Percentiles rank a stretch among this genome's conserved stretches.
These are phyloP conservation scores for Phlegmacium glaucopus DNA, from an alignment of 768 basidiomycete species.

Conservation along the genomic window DNA sequence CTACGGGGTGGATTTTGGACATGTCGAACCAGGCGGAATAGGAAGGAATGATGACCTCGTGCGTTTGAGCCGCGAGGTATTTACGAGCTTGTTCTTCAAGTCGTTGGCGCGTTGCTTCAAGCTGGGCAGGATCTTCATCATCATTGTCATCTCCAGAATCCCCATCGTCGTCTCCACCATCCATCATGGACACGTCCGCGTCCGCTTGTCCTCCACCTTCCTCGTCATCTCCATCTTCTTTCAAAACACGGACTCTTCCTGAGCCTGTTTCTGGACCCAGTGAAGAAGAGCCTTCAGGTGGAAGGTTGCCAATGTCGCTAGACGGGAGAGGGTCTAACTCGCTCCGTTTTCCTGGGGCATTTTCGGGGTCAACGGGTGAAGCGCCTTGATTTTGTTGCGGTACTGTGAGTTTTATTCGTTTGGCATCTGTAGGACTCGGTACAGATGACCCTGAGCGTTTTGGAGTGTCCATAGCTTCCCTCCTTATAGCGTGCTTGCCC, in stretches of 20 bases:
- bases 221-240: conserved; percentile 64
- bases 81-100: conserved; percentile 87
- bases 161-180: conserved; percentile 69
- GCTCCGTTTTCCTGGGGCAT: conserved; percentile 79
- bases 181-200: conserved; percentile 68
- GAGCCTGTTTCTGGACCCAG: conserved; percentile 40
- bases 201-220: conserved; percentile 34
- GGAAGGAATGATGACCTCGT: conserved; percentile 95
- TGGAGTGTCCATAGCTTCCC: conserved; percentile 52
- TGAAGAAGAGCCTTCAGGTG: conserved; percentile 33
- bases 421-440: conserved; percentile 48
- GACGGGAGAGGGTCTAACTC: conserved; percentile 84
- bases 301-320: conserved; percentile 76
- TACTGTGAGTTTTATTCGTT: conserved; percentile 56
- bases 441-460: conserved; percentile 62
- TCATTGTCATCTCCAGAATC: conserved; percentile 81
- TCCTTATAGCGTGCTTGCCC: neutral
- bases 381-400: conserved; percentile 60
- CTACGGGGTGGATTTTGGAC: conserved; percentile 88
- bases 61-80: conserved; percentile 95
- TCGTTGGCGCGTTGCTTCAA: conserved; percentile 74
- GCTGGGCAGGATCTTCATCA: conserved; percentile 81
- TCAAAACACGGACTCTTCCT: conserved; percentile 39
- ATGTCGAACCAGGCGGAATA: conserved; percentile 99
- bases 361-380: conserved; percentile 72